phyloP scores from a whole-genome alignment of 106 monocot genomes.

The Allium sativum region DNA sequence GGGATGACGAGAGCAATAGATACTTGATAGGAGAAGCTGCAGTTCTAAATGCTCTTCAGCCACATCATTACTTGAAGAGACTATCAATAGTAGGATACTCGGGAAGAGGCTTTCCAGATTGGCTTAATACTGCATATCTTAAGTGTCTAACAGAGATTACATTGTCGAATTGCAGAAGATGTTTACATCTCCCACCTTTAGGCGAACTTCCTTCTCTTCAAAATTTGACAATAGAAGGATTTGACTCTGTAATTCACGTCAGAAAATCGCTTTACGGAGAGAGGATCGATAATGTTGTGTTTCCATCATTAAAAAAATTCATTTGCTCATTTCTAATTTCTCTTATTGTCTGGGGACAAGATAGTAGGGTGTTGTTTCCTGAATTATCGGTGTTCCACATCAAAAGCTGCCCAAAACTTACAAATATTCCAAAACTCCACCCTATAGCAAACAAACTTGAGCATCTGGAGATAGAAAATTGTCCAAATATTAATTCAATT shows the following conservation, averaged over 20 bases:
- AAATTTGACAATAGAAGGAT: not conserved
- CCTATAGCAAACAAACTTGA: not conserved
- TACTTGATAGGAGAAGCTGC: not conserved
- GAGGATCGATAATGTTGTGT: not conserved
- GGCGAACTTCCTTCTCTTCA: not conserved
- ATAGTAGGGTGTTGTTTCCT: not conserved
- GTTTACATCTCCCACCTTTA: not conserved
- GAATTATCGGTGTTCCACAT: not conserved
- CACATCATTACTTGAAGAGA: not conserved
- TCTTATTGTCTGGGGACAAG: not conserved
- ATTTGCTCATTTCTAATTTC: not conserved
- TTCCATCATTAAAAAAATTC: not conserved
- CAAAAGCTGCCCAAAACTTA: not conserved
- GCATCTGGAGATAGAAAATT: not conserved
- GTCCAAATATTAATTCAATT: not conserved
- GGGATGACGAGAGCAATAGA: not conserved
- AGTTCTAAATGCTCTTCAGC: not conserved
- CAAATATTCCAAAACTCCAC: not conserved
- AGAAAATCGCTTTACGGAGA: not conserved
- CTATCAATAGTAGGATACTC: not conserved
- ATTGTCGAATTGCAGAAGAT: not conserved
- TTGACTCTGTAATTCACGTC: not conserved
- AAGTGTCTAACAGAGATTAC: not conserved
- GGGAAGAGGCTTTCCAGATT: not conserved
- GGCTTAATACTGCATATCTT: not conserved